Evolutionary conservation across 352 stramenopile genomes (phyloP).

Genomic region (Phytophthora macrochlamydospora): DNA sequence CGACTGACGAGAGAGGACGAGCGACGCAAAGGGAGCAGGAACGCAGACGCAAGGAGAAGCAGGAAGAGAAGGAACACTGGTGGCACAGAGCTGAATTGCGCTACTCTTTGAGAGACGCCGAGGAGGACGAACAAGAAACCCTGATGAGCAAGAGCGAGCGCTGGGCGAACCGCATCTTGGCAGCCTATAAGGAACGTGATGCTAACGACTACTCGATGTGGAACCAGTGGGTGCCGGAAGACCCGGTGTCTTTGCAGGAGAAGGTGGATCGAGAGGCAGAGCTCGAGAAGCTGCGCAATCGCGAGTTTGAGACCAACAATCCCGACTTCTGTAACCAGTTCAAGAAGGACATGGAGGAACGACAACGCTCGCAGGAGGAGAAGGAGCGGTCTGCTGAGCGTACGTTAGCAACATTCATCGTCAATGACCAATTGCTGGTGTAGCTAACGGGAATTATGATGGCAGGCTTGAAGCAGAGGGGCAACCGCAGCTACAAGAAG

Average conservation of each 20-base stretch:
- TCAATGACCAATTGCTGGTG: too few species aligned
- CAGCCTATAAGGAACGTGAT: constrained; percentile 74
- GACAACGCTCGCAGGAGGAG: constrained; percentile 57
- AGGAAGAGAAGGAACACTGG: constrained; percentile 70
- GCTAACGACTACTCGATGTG: constrained; percentile 87
- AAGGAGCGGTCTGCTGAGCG: constrained; percentile 59
- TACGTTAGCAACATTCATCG: constrained; percentile 20
- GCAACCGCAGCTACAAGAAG: constrained; percentile 68
- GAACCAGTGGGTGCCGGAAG: constrained; percentile 72
- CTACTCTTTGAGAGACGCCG: constrained; percentile 37
- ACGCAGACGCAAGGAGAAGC: constrained; percentile 43
- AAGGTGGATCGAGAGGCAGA: constrained; percentile 54
- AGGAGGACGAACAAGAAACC: constrained; percentile 14
- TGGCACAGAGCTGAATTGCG: constrained; percentile 70
- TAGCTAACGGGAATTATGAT: background rate
- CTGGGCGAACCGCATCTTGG: constrained; percentile 66
- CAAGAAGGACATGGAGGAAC: constrained; percentile 69
- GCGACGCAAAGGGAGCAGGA: constrained; percentile 49
- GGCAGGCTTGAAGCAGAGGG: constrained; percentile 61
- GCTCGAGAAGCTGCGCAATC: constrained; percentile 69
- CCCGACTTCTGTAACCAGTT: constrained; percentile 83
- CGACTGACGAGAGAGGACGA: constrained; percentile 43
- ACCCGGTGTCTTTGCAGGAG: constrained; percentile 70
- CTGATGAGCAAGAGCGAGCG: constrained; percentile 18
- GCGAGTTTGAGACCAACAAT: constrained; percentile 79